Evolutionary conservation across 257 asterid species (phyloP).

Genomic region (Nicotiana sylvestris): DNA sequence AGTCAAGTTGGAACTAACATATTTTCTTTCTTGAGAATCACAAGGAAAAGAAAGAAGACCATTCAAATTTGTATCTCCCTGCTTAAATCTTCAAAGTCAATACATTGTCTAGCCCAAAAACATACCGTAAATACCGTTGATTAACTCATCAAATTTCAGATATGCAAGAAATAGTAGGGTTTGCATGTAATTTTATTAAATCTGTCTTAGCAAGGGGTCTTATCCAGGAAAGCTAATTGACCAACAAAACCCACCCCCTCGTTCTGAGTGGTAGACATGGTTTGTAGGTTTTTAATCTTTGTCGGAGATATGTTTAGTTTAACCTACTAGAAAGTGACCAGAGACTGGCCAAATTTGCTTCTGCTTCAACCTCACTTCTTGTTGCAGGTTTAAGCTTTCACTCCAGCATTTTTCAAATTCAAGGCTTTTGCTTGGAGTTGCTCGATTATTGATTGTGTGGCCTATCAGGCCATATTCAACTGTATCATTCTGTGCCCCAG

Average conservation of each 20-base stretch:
- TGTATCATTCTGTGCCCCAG: constrained; percentile 5
- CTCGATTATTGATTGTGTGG: constrained; percentile 19
- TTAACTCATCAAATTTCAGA: background rate
- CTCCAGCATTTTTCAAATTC: constrained; percentile 20
- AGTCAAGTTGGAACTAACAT: background rate
- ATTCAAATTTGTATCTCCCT: background rate
- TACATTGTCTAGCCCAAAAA: background rate
- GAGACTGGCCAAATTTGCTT: background rate
- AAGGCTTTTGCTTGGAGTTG: constrained; percentile 29
- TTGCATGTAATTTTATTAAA: background rate
- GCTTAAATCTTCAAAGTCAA: background rate
- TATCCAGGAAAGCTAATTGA: background rate
- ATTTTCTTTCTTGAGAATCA: background rate
- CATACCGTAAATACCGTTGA: background rate
- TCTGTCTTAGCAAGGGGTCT: background rate
- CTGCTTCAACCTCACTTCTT: constrained; percentile 2
- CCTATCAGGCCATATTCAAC: constrained; percentile 18
- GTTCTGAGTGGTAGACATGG: background rate
- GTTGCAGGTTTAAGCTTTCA: constrained; percentile 25
- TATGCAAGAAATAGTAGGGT: background rate
- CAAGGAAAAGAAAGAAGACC: background rate
- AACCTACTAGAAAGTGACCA: background rate
- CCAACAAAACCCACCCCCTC: background rate
- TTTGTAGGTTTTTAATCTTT: too few relatives aligned
- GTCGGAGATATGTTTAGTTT: background rate